Base-by-base conservation (phyloP, 495 filamentous ascomycete species). In the Hyphodiscus hymeniophilus region DNA sequence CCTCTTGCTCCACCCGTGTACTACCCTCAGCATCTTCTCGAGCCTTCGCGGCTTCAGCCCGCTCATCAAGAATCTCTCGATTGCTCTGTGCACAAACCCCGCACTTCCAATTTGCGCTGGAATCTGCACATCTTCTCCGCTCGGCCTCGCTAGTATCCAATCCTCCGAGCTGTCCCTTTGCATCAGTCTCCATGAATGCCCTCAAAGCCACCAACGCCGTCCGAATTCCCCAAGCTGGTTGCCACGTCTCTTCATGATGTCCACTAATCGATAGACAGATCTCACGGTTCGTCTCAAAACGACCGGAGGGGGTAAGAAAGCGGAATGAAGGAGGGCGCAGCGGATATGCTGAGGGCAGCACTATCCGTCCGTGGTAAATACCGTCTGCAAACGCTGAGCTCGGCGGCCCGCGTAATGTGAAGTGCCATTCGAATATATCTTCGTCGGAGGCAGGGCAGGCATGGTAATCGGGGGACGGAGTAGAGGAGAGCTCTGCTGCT, bases 371-470 rank as follows among this genome's bases (percentile, higher is more conserved):
- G 68, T 98, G 92, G 73, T 98, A 98, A 57, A 94, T 74, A 18
- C 92, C 92, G 7, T 60, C 55, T 16, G 79, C 73, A 72, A 91
- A 98, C 1, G 79, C 76, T 17, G 86, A 84, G 8, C 74, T 69
- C 0, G 92, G 92, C 0, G 92, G 92, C 1, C 92, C 92, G 40
- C 80, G 78, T n/a, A 98, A 69, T 0, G 92, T 98, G 76, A 98
- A 98, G 75, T 98, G 92, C 92, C 92, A 98, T 70, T 96, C 91
- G 71, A 95, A 94, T 51, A 98, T 84, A 69, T 95, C 87, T 7
- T 52, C 23, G 38, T 76, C 67, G 58, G 95, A 87, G 54, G 89
- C 75, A 2, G 92, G 92, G 2, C 74, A 61, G 36, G 92, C 92
- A 58, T 82, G 77, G 67, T 87, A 89, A 67, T 90, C 86, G 18